Evolutionary conservation across 495 filamentous ascomycete species (phyloP).

Genomic region (Lasiosphaeriaceae sp.): DNA sequence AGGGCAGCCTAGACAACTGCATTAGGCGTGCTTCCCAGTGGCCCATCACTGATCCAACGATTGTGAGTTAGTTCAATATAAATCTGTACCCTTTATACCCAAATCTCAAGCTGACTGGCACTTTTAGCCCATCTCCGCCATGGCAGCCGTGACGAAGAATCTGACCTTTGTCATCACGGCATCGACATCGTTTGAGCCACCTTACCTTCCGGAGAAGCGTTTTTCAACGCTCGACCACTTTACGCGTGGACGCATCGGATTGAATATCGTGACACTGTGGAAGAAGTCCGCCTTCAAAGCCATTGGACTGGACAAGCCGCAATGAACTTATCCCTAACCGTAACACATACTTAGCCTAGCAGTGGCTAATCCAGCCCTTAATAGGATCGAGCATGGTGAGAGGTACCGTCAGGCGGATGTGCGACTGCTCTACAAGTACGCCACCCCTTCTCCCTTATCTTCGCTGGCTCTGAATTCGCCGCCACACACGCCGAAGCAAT

Average conservation of each 20-base stretch:
- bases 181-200: constrained; percentile 56
- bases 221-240: constrained; percentile 64
- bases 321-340: no score
- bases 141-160: constrained; percentile 55
- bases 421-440: constrained; percentile 53
- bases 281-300: constrained; percentile 57
- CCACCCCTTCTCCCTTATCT: constrained; percentile 23
- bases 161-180: constrained; percentile 52
- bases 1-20: constrained; percentile 49
- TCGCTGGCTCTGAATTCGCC: constrained; percentile 55
- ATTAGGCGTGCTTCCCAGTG: constrained; percentile 50
- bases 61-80: constrained; percentile 51
- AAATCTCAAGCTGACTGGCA: no score
- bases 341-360: no score
- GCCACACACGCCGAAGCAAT: constrained; percentile 61
- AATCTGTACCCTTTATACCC: no score
- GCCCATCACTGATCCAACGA: constrained; percentile 50
- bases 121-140: constrained; percentile 44
- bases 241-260: constrained; percentile 55
- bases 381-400: constrained; percentile 54
- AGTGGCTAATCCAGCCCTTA: no score
- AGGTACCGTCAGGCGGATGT: constrained; percentile 59
- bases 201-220: constrained; percentile 55
- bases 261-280: constrained; percentile 65
- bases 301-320: constrained; percentile 50